Percentiles rank a stretch among this genome's conserved stretches.
Conservation (phyloP, 768 basidiomycete species). For the Exidia glandulosa region DNA sequence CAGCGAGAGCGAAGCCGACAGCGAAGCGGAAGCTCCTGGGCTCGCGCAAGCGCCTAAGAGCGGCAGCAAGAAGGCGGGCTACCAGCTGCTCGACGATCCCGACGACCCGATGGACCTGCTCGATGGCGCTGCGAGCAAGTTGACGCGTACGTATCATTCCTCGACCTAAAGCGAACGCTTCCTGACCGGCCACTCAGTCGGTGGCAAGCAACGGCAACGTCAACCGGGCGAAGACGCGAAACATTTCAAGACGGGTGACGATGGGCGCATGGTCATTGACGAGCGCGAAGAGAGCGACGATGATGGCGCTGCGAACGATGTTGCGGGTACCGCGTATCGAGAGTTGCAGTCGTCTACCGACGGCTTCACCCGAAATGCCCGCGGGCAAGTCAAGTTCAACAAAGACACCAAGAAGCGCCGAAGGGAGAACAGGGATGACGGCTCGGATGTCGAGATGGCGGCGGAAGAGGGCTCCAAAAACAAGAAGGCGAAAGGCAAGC, state of each 20-base stretch:
- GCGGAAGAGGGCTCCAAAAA: conserved; percentile 23
- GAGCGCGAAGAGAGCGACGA: conserved; percentile 26
- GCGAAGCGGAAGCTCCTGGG: conserved; percentile 42
- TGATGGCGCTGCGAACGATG: conserved; percentile 32
- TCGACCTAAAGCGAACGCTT: background rate
- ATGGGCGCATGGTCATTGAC: conserved; percentile 70
- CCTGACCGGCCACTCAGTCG: conserved; percentile 21
- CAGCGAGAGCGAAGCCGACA: conserved; percentile 82
- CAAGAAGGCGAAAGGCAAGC: conserved; percentile 44
- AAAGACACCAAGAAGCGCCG: conserved; percentile 93
- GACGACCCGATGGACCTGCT: conserved; percentile 95
- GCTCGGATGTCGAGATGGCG: conserved; percentile 58
- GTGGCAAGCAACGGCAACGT: conserved; percentile 39
- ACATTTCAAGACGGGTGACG: conserved; percentile 78
- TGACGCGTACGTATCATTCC: conserved; percentile 46
- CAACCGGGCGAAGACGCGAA: conserved; percentile 81
- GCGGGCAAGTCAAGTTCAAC: conserved; percentile 87
- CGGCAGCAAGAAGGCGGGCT: conserved; percentile 31
- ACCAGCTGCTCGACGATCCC: conserved; percentile 73
- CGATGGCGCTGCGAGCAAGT: conserved; percentile 58
- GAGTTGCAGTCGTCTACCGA: conserved; percentile 78
- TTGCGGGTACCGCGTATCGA: conserved; percentile 68
- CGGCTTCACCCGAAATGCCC: conserved; percentile 76
- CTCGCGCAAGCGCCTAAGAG: conserved; percentile 26
- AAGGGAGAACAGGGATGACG: conserved; percentile 47